Percentiles rank a stretch among this genome's conserved stretches.
These are phyloP conservation scores for Auriscalpium orientale DNA, from an alignment of 768 basidiomycete genomes.

Conservation along the genomic window DNA sequence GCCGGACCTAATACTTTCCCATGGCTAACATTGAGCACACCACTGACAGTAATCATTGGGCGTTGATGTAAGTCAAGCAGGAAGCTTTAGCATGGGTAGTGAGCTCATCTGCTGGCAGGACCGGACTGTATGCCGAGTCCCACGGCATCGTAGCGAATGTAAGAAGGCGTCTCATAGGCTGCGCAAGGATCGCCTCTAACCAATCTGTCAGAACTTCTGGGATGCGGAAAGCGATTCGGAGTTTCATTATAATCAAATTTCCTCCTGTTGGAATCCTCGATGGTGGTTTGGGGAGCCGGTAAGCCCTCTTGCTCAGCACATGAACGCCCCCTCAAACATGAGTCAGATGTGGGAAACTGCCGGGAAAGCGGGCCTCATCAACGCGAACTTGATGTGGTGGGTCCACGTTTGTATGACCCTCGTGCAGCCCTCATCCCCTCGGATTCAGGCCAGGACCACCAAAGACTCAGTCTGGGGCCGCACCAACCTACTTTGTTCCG, in stretches of 20 bases:
- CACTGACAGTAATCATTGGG: constrained; percentile 74
- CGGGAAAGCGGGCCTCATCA: constrained; percentile 58
- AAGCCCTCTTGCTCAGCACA: constrained; percentile 15
- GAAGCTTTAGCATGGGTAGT: neutral
- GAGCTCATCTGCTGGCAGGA: constrained; percentile 39
- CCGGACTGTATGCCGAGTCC: constrained; percentile 82
- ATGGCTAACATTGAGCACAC: too few relatives aligned
- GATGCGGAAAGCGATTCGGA: constrained; percentile 56
- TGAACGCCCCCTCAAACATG: neutral
- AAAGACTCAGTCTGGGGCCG: constrained; percentile 51
- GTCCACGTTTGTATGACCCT: constrained; percentile 17
- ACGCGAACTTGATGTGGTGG: constrained; percentile 91
- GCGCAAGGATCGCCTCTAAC: neutral
- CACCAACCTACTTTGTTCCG: constrained; percentile 71
- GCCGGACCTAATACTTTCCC: too few relatives aligned
- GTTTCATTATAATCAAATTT: constrained; percentile 64
- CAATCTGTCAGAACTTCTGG: constrained; percentile 65
- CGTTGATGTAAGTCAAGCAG: constrained; percentile 54
- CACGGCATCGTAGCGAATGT: constrained; percentile 91
- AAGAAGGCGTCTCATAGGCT: constrained; percentile 14
- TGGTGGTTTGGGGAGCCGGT: constrained; percentile 95
- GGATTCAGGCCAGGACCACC: constrained; percentile 74
- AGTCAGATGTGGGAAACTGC: constrained; percentile 88
- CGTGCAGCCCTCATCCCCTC: neutral
- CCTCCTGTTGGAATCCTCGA: constrained; percentile 52